Evolutionary conservation across 768 basidiomycete genomes (phyloP), one percentile per base, ranked within the genome.

Genomic region (Tulasnella sp.): DNA sequence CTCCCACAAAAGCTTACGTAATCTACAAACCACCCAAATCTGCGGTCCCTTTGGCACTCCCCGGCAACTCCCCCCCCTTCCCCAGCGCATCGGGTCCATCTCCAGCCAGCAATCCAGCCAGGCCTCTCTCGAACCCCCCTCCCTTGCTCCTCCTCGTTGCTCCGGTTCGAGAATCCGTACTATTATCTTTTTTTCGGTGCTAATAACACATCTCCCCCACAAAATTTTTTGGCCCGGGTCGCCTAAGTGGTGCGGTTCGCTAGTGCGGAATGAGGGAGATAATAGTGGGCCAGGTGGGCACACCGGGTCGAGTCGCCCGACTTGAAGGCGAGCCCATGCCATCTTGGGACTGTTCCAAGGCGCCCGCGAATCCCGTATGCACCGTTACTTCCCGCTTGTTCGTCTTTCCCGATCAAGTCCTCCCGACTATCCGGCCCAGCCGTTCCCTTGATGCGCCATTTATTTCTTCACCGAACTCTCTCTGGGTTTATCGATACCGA

Each of bases 131-230:
- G 64, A 54, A 54, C 64, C 64, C 64, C 31, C 64, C 64, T 18
- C 31, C 46, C 46, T 44, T 9, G 37, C 37, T 37, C 37, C 60
- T 69, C 64, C 64, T 69, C 64, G 64, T 69, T 69, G 64, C 28
- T 69, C 64, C 64, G 64, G 64, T 69, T 69, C 64, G 64, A 69
- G 64, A 69, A 69, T 69, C 64, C 64, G 64, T 69, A 69, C 9
- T 69, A 16, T 37, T 14, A 18, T 54, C 11, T 54, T 24, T 54
- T 54, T 54, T 54, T 54, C n/a, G 24, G 24, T 69, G 64, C 64
- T 69, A 69, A 69, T 69, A 69, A 69, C 64, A 69, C 18, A 28
- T 18, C 22, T 12, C 54, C 64, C 31, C 64, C 64, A 11, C 64
- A 69, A 31, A 37, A 28, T 31, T 37, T 69, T 18, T 22, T 54